Conservation (phyloP, 2,329 filamentous ascomycete genomes). For the Pseudocercospora eumusae region DNA sequence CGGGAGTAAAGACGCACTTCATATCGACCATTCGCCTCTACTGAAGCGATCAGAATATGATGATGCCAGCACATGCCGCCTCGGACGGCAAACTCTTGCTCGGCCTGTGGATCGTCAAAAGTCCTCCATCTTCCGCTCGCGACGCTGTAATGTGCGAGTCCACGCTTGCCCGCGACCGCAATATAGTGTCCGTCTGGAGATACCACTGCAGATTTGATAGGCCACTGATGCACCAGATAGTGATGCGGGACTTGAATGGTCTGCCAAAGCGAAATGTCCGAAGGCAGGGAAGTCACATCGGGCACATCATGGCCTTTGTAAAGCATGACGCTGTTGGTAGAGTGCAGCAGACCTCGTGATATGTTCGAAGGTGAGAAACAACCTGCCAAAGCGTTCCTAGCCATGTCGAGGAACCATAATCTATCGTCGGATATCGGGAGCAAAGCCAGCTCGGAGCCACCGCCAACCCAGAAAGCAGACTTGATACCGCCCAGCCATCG, state of each 20-base stretch:
- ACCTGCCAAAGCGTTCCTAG: constrained; percentile 86
- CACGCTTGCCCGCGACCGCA: constrained; percentile 89
- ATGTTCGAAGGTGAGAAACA: constrained; percentile 92
- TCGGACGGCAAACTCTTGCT: constrained; percentile 87
- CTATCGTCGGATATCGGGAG: constrained; percentile 67
- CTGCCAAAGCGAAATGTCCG: constrained; percentile 93
- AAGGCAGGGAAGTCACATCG: constrained; percentile 86
- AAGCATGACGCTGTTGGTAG: constrained; percentile 82
- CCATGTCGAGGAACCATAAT: constrained; percentile 87
- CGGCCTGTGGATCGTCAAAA: constrained; percentile 75
- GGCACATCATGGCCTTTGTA: constrained; percentile 92
- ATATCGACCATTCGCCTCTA: constrained; percentile 80
- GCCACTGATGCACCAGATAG: constrained; percentile 92
- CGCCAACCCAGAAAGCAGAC: constrained; percentile 81
- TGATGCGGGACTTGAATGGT: constrained; percentile 79
- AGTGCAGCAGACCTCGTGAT: constrained; percentile 84
- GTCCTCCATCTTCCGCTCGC: constrained; percentile 95
- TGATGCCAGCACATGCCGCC: constrained; percentile 99
- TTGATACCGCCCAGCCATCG: constrained; percentile 79
- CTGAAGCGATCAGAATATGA: constrained; percentile 87
- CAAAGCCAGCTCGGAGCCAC: constrained; percentile 82
- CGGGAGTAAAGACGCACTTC: constrained; percentile 87
- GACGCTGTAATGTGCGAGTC: constrained; percentile 92
- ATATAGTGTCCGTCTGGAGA: constrained; percentile 92
- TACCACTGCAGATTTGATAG: constrained; percentile 81